Conservation (phyloP, 495 filamentous ascomycete genomes). For the Penicillium canariense region DNA sequence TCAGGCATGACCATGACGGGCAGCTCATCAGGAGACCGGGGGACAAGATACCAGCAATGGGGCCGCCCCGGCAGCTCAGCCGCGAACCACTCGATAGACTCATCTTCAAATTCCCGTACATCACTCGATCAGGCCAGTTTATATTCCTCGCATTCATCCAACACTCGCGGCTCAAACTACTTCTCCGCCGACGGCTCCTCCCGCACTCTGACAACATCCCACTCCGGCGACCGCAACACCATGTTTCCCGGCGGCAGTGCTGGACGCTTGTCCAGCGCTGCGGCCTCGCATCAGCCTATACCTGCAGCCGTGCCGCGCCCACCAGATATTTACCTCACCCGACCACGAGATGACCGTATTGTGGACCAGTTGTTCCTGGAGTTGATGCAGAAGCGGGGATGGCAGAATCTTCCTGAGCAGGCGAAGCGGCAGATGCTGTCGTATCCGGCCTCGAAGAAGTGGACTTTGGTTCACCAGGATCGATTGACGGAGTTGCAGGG, state of each 20-base stretch:
- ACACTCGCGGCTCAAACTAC: slow-evolving; percentile 60
- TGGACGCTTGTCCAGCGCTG: slow-evolving; percentile 35
- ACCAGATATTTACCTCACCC: slow-evolving; percentile 57
- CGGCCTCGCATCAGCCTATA: slow-evolving; percentile 38
- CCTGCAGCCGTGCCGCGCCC: slow-evolving; percentile 44
- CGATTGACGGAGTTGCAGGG: slow-evolving; percentile 89
- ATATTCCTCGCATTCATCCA: slow-evolving; percentile 58
- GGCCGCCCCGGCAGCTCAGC: slow-evolving; percentile 56
- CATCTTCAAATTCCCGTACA: slow-evolving; percentile 66
- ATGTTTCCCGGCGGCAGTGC: slow-evolving; percentile 26
- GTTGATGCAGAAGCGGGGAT: slow-evolving; percentile 95
- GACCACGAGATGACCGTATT: slow-evolving; percentile 77
- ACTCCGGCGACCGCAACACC: slow-evolving; percentile 40
- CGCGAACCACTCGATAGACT: slow-evolving; percentile 62
- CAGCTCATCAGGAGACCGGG: slow-evolving; percentile 60
- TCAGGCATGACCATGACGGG: slow-evolving; percentile 65
- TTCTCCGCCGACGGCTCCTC: slow-evolving; percentile 65
- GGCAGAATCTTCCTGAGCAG: slow-evolving; percentile 95
- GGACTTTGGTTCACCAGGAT: slow-evolving; percentile 95
- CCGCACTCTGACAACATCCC: slow-evolving; percentile 50
- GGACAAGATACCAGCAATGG: slow-evolving; percentile 72
- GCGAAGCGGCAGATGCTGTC: slow-evolving; percentile 92
- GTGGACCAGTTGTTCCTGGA: slow-evolving; percentile 92
- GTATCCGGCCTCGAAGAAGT: slow-evolving; percentile 92
- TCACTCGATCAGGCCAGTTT: slow-evolving; percentile 69